These are phyloP conservation scores for Phytophthora nicotianae DNA, from an alignment of 352 stramenopile species.

Conservation along the genomic window DNA sequence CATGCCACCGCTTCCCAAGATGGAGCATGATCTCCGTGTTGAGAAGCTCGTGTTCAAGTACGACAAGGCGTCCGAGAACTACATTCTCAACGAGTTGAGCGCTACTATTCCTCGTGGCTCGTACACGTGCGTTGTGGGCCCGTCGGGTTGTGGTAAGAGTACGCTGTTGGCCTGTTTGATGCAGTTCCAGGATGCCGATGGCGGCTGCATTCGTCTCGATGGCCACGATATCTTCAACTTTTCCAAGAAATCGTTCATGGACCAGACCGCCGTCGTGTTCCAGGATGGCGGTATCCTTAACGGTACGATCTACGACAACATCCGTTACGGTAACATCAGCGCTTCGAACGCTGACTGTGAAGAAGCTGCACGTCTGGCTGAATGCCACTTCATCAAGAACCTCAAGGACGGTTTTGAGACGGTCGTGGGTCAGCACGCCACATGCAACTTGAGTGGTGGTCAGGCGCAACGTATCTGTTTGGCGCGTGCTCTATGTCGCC, in stretches of 20 bases:
- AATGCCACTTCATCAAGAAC: conserved; percentile 85
- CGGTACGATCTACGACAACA: conserved; percentile 89
- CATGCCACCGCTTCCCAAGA: conserved; percentile 77
- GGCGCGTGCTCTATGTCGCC: conserved; percentile 78
- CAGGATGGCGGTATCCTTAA: conserved; percentile 89
- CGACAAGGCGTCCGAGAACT: conserved; percentile 83
- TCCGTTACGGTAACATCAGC: conserved; percentile 78
- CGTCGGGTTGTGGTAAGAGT: conserved; percentile 89
- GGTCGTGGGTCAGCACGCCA: conserved; percentile 86
- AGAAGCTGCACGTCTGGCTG: conserved; percentile 75
- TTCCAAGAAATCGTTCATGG: conserved; percentile 87
- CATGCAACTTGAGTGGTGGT: conserved; percentile 85
- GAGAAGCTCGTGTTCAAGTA: conserved; percentile 90
- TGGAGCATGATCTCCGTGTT: conserved; percentile 78
- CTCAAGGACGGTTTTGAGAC: conserved; percentile 86
- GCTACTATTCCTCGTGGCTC: conserved; percentile 74
- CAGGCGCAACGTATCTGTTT: conserved; percentile 89
- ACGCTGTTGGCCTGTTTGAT: conserved; percentile 87
- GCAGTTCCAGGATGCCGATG: conserved; percentile 88
- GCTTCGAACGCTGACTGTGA: conserved; percentile 84
- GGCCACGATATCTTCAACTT: conserved; percentile 87
- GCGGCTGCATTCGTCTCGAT: conserved; percentile 82
- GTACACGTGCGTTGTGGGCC: conserved; percentile 87
- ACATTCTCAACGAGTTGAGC: conserved; percentile 79
- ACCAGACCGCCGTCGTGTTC: conserved; percentile 87